phyloP scores from a whole-genome alignment of 2,329 filamentous ascomycete genomes.

The Beauveria medogensis region DNA sequence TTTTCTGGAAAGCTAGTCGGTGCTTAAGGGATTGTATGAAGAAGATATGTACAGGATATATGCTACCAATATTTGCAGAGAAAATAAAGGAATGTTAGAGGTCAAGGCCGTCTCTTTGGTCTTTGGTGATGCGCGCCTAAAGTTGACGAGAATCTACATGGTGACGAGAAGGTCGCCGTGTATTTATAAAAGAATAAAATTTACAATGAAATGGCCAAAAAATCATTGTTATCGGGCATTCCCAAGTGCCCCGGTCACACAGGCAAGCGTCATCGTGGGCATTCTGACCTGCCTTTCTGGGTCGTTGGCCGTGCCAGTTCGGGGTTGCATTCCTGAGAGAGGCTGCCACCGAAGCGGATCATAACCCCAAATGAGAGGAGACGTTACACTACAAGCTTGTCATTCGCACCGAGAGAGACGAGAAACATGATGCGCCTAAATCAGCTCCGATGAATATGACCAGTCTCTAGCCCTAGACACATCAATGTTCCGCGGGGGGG shows the following conservation, averaged over 20 bases:
- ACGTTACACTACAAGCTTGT: constrained; percentile 5
- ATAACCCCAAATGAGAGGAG: neutral
- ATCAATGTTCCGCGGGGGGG: too few relatives aligned
- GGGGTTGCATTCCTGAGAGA: constrained; percentile 5
- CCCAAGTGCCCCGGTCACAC: neutral
- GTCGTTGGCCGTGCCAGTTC: neutral
- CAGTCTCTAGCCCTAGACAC: too few relatives aligned
- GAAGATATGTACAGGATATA: neutral
- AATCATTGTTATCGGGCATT: neutral
- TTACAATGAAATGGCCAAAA: neutral
- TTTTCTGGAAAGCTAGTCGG: neutral
- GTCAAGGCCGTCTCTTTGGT: neutral
- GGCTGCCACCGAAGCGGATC: constrained; percentile 2
- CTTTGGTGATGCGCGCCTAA: constrained; percentile 2
- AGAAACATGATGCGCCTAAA: neutral
- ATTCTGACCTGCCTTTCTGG: constrained; percentile 7
- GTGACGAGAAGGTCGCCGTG: neutral
- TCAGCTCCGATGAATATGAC: too few relatives aligned
- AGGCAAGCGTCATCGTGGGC: neutral
- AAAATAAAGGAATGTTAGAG: constrained; percentile 3
- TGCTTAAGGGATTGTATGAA: neutral
- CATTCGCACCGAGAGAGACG: neutral
- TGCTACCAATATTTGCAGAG: neutral
- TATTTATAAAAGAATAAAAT: neutral
- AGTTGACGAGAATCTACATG: neutral